Evolutionary conservation across 495 filamentous ascomycete genomes (phyloP), one percentile per base, ranked within the genome.

Genomic region (Aspergillus panamensis): DNA sequence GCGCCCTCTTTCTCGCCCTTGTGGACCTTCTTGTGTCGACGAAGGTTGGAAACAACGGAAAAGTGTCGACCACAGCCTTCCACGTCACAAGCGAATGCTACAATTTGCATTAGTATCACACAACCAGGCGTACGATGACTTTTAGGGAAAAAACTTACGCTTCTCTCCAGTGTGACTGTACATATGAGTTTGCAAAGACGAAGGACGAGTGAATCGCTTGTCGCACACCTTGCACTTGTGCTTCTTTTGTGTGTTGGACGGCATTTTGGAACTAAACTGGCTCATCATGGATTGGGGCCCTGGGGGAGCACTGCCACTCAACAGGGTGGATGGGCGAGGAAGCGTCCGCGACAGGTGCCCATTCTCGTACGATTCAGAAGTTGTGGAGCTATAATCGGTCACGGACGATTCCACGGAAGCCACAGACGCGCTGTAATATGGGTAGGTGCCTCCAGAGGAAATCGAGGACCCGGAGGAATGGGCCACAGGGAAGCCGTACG

Each of bases 181-280:
- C 86, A 97, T 97, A 67, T 98, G 94, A 21, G 94, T 98, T 65
- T 97, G 95, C 32, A 98, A 73, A 7, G 94, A 98, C 67, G 93
- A 97, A 1, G 94, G 94, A 39, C 94, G 84, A 9, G 94, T 97
- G 72, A 98, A 98, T 8, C 94, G 85, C 84, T 98, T 98, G 75
- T 97, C 94, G 79, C 94, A 98, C 50, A 98, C 90, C 80, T 97
- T 97, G 82, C 94, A 98, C 76, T 96, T 97, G 77, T 98, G 94
- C 80, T 97, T 98, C 85, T 98, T 98, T 68, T 97, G 93, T 29
- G 94, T 92, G 75, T 89, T 95, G 20, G 91, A 93, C 9, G 91
- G 90, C 48, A 97, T 87, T 71, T 97, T 97, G 44, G 94, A 97
- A 78, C 90, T 97, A 78, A 98, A 98, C 60, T 95, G 93, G 48